Conservation (phyloP, 306 rosid species). For the Urtica urens region DNA sequence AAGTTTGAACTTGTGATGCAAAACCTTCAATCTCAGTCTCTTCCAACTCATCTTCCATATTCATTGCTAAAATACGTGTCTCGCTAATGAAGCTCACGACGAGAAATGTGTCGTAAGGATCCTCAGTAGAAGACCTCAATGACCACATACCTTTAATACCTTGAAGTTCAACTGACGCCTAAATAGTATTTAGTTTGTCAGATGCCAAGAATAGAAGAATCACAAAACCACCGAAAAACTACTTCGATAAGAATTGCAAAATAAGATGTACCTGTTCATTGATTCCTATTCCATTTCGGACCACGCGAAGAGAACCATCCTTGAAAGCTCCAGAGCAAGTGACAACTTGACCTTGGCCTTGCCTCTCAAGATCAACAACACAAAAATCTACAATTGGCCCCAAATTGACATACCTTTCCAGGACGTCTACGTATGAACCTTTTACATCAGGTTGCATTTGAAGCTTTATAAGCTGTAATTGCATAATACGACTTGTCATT, state of each 20-base stretch:
- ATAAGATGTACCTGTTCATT: conserved; percentile 69
- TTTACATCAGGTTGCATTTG: conserved; percentile 75
- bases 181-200: conserved; percentile 3
- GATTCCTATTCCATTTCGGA: conserved; percentile 89
- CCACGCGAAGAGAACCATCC: conserved; percentile 97
- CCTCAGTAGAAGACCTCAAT: conserved; percentile 83
- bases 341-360: conserved; percentile 99
- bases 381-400: conserved; percentile 98
- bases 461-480: conserved; percentile 79
- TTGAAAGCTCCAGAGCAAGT: conserved; percentile 98
- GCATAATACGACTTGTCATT: conserved; percentile 11
- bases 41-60: conserved; percentile 86
- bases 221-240: background rate
- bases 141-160: conserved; percentile 99
- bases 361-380: conserved; percentile 98
- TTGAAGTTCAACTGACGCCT: conserved; percentile 99
- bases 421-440: conserved; percentile 87
- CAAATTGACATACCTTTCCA: conserved; percentile 90
- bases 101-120: conserved; percentile 78
- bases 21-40: conserved; percentile 98
- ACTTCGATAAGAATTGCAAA: background rate
- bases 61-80: conserved; percentile 94
- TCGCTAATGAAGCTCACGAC: conserved; percentile 95
- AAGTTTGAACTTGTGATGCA: conserved; percentile 79
- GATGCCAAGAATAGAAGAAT: background rate